Conservation (phyloP, 371 early-diverging fungal genomes). For the Rhizopus microsporus region DNA sequence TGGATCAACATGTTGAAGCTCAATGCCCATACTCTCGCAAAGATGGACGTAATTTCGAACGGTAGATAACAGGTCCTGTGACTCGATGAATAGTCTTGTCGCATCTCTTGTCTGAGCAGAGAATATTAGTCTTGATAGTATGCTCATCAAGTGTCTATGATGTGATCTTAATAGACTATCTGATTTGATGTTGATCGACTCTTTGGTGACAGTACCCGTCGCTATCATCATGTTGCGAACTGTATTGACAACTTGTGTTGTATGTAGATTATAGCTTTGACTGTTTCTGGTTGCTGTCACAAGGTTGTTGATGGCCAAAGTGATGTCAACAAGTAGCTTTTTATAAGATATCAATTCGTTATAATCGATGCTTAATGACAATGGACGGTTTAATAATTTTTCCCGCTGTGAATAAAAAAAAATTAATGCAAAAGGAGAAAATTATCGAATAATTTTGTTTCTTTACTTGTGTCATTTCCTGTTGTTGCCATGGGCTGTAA, state of each 20-base stretch:
- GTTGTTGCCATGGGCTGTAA: no score
- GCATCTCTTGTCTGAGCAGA: conserved; percentile 64
- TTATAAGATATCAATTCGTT: conserved; percentile 50
- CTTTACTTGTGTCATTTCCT: no score
- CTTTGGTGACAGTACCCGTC: conserved; percentile 74
- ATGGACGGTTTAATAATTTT: no score
- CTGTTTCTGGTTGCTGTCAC: conserved; percentile 60
- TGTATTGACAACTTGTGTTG: conserved; percentile 64
- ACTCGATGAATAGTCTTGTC: conserved; percentile 33
- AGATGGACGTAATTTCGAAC: conserved; percentile 78
- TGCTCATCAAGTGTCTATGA: conserved; percentile 79
- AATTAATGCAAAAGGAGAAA: not conserved
- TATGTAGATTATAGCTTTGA: conserved; percentile 9
- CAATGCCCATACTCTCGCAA: conserved; percentile 72
- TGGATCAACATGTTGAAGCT: conserved; percentile 54
- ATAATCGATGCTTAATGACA: not conserved
- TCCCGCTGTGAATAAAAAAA: not conserved
- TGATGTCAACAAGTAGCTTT: conserved; percentile 64
- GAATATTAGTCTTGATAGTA: conserved; percentile 80
- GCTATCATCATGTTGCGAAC: conserved; percentile 84
- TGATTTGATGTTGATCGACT: conserved; percentile 61
- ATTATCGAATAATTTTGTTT: no score
- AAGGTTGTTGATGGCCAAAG: conserved; percentile 65
- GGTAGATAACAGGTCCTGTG: conserved; percentile 67
- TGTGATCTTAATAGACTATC: conserved; percentile 69